A percentile compares a stretch with the other conserved stretches of the same genome.
Evolutionary conservation across 306 rosid genomes (phyloP).

Genomic region (Fagus crenata): DNA sequence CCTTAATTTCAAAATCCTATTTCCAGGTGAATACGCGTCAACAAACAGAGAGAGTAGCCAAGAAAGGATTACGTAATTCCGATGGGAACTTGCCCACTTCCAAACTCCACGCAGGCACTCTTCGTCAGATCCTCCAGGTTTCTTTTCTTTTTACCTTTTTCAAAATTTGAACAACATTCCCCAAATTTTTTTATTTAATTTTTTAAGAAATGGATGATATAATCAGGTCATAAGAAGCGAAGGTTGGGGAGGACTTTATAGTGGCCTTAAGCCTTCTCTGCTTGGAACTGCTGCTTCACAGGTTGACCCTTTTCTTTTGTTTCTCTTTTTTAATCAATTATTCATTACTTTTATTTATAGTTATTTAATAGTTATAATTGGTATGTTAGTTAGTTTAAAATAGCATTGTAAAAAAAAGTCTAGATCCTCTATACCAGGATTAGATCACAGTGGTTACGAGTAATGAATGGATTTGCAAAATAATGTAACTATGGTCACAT

Average conservation of each 20-base stretch:
- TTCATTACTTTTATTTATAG: background rate
- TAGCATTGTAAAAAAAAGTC: background rate
- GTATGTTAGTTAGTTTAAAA: background rate
- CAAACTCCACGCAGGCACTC: slow-evolving; percentile 39
- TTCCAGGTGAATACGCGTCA: slow-evolving; percentile 79
- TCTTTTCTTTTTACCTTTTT: background rate
- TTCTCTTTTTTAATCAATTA: background rate
- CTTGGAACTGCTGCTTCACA: slow-evolving; percentile 91
- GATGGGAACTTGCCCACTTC: slow-evolving; percentile 14
- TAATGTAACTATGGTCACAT: background rate
- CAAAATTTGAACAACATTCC: too few species aligned
- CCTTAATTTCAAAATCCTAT: too few species aligned
- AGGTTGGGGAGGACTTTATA: slow-evolving; percentile 87
- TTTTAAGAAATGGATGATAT: background rate
- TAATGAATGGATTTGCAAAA: background rate
- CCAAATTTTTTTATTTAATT: background rate
- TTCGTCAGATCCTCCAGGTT: slow-evolving; percentile 75
- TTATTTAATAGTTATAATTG: too few species aligned
- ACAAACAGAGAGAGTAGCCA: slow-evolving; percentile 77
- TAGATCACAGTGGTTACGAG: background rate
- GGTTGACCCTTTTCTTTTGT: slow-evolving; percentile 31
- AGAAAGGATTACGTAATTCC: slow-evolving; percentile 27
- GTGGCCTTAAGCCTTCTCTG: slow-evolving; percentile 86
- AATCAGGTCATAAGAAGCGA: slow-evolving; percentile 58
- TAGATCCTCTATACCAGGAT: background rate